Base-by-base conservation (phyloP, 768 basidiomycete species). In the Suillus subalutaceus region DNA sequence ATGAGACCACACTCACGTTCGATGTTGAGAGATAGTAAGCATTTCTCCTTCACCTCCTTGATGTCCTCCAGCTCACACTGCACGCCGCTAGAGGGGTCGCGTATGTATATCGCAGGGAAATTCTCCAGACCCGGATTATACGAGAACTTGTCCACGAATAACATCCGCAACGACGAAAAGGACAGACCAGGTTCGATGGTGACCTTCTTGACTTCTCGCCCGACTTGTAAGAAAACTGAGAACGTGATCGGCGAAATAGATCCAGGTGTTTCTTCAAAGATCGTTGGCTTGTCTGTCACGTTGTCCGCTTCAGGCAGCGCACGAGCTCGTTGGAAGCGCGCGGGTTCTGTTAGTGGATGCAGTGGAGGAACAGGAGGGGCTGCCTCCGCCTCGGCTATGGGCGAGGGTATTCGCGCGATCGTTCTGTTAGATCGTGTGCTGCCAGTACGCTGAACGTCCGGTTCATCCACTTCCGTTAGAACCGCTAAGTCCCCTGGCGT, bases 41-140 rank as follows among this genome's bases (percentile, higher is more conserved):
- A 93, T 68, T 90, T 94, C 64, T 94, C 91, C 77, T 90, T 90
- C 40, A 99, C 87, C 74, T 99, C 97, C 20, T 93, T 91, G 65
- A 94, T 88, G 75, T 98, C 94, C 75, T 99, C 97, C 64, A 99
- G 81, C 78, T 98, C 96, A 74, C 97, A 99, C 74, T 95, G 92
- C 60, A 98, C 93, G 15, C 95, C 95, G 66, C 93, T 95, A 50
- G 88, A 88, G 4, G 91, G 91, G 80, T 99, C 97, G 12, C 93
- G 90, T 63, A 98, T 91, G 74, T 99, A 99, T 56, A 99, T 97
- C 15, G 92, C 92, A 32, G 96, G 96, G 72, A 97, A 97, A 73
- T 96, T 93, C 65, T 94, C 94, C 77, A 91, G 84, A 0, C 95
- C 96, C 0, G 97, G 94, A 73, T 91, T 94, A 75, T 97, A 98